Conservation (phyloP, 805 yeast species). For the Metschnikowia proteae region DNA sequence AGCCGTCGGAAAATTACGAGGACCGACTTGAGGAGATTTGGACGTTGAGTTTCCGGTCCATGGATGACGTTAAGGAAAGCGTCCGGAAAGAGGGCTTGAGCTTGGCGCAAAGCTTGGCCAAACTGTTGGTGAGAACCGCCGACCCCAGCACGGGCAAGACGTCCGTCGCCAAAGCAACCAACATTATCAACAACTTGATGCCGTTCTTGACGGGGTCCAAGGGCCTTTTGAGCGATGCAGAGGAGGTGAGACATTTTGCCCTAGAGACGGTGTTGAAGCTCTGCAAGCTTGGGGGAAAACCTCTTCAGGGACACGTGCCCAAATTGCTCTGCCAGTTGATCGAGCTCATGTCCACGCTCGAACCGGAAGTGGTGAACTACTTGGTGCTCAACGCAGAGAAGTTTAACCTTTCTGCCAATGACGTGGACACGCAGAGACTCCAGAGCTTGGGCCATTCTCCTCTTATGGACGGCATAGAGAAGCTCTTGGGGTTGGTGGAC, state of each 20-base stretch:
- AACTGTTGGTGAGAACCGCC: constrained; percentile 55
- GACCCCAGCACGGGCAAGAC: constrained; percentile 42
- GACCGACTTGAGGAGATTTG: constrained; percentile 62
- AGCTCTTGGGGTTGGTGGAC: constrained; percentile 56
- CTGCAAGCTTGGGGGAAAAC: constrained; percentile 57
- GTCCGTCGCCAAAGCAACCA: constrained; percentile 37
- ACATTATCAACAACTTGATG: constrained; percentile 53
- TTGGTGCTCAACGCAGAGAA: constrained; percentile 84
- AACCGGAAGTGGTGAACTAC: constrained; percentile 87
- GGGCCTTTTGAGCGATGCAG: constrained; percentile 82
- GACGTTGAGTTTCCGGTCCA: constrained; percentile 80
- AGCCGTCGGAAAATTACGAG: constrained; percentile 51
- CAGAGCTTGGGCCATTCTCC: constrained; percentile 79
- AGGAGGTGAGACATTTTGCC: constrained; percentile 75
- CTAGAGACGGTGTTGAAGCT: constrained; percentile 69
- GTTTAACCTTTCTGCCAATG: constrained; percentile 66
- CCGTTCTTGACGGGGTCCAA: constrained; percentile 77
- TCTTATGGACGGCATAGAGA: constrained; percentile 81
- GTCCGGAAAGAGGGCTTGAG: constrained; percentile 77
- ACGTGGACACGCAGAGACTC: constrained; percentile 73
- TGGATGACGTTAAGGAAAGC: constrained; percentile 94
- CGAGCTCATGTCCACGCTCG: constrained; percentile 75
- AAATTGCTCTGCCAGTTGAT: constrained; percentile 65
- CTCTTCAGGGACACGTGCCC: constrained; percentile 66
- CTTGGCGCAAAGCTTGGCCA: constrained; percentile 63